Percentiles rank a stretch among this genome's conserved stretches.
phyloP scores from a whole-genome alignment of 176 grass and related monocot genomes.

The Musa beccarii region DNA sequence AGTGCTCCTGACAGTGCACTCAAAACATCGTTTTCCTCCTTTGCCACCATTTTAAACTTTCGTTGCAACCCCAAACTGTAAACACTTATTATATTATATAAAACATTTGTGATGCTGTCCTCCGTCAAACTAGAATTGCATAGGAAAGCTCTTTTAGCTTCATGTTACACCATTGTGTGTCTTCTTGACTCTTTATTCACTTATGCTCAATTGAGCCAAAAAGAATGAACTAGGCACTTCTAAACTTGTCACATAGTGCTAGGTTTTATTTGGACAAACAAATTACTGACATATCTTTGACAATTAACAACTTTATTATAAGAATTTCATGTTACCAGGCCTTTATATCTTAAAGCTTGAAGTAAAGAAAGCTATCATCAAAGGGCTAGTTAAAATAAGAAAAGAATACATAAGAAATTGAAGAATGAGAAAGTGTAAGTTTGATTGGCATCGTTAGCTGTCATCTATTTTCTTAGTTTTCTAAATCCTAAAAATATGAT shows the following conservation, averaged over 20 bases:
- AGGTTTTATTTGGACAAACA: neutral
- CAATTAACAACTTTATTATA: neutral
- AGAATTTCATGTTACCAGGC: neutral
- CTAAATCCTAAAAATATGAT: neutral
- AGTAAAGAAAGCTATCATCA: neutral
- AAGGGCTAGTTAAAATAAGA: neutral
- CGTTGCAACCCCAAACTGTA: no score
- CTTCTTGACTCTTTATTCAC: neutral
- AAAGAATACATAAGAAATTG: neutral
- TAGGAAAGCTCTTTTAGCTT: no score
- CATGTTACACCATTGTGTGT: neutral
- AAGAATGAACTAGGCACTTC: neutral
- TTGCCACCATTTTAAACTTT: no score
- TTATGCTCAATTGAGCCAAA: neutral
- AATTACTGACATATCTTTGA: no score
- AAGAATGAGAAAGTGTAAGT: no score
- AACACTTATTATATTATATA: no score
- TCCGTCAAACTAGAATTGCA: no score
- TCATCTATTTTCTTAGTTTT: no score
- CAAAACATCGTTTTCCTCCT: no score
- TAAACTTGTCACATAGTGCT: neutral
- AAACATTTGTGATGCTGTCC: no score
- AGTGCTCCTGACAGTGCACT: no score
- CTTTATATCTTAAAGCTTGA: neutral
- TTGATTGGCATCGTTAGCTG: no score